A percentile compares a stretch with the other conserved stretches of the same genome.
These are phyloP conservation scores for Stereum hirsutum DNA, from an alignment of 1,284 basidiomycete species.

Conservation along the genomic window DNA sequence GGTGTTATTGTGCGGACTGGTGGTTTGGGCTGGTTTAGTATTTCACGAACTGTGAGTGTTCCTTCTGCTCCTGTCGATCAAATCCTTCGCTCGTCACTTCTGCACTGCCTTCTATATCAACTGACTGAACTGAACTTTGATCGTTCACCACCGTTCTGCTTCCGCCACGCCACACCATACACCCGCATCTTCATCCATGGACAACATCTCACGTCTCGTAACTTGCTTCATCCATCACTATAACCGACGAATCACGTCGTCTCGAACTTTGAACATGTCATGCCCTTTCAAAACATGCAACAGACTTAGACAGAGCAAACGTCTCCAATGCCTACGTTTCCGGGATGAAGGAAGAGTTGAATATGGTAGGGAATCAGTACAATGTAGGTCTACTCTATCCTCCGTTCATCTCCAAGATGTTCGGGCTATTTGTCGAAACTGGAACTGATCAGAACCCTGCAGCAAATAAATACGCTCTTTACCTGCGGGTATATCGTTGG, in stretches of 20 bases:
- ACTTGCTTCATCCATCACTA: too few species aligned
- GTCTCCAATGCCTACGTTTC: constrained; percentile 69
- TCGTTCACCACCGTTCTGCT: neutral
- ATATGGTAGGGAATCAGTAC: constrained; percentile 61
- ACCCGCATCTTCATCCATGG: neutral
- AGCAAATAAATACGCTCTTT: constrained; percentile 67
- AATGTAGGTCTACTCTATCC: constrained; percentile 36
- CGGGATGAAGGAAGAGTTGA: constrained; percentile 74
- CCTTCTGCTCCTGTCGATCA: too few species aligned
- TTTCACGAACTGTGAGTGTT: constrained; percentile 49
- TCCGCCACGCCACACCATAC: neutral
- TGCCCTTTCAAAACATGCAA: neutral
- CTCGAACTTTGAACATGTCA: neutral
- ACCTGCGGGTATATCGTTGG: constrained; percentile 66
- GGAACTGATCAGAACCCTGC: neutral
- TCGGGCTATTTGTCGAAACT: neutral
- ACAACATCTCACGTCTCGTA: neutral
- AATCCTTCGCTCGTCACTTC: neutral
- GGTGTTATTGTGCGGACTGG: neutral
- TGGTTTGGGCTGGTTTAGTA: constrained; percentile 28
- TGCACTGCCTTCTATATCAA: neutral
- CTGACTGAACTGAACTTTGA: neutral
- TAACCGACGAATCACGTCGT: too few species aligned
- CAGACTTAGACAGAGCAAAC: constrained; percentile 60
- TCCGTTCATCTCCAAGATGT: neutral